These are phyloP conservation scores for Fusarium multiceps DNA, from an alignment of 2,329 filamentous ascomycete genomes.

Conservation along the genomic window DNA sequence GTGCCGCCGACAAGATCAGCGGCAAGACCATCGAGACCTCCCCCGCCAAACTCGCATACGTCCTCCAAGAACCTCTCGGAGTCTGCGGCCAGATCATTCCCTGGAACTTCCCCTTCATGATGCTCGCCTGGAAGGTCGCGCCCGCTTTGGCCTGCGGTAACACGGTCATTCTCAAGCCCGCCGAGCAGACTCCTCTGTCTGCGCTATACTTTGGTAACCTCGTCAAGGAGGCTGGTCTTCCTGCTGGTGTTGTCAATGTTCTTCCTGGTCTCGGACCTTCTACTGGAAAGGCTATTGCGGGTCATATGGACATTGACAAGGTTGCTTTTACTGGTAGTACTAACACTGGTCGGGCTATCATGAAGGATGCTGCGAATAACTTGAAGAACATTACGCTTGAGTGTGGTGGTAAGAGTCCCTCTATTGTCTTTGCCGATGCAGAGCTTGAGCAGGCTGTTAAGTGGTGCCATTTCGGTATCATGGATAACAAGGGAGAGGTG, in stretches of 20 bases:
- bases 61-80: slow-evolving; percentile 73
- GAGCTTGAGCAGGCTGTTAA: slow-evolving; percentile 72
- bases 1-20: slow-evolving; percentile 76
- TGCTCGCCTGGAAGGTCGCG: slow-evolving; percentile 76
- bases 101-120: slow-evolving; percentile 52
- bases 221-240: slow-evolving; percentile 75
- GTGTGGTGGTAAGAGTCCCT: slow-evolving; percentile 68
- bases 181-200: slow-evolving; percentile 69
- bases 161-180: slow-evolving; percentile 67
- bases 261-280: slow-evolving; percentile 73
- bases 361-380: slow-evolving; percentile 72
- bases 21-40: slow-evolving; percentile 75
- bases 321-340: slow-evolving; percentile 78
- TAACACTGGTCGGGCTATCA: slow-evolving; percentile 72
- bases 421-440: slow-evolving; percentile 68
- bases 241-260: slow-evolving; percentile 79
- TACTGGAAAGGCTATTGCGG: slow-evolving; percentile 71
- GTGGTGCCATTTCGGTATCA: slow-evolving; percentile 52
- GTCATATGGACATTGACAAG: slow-evolving; percentile 73
- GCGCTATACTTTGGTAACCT: slow-evolving; percentile 71
- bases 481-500: slow-evolving; percentile 69
- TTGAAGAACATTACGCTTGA: slow-evolving; percentile 69
- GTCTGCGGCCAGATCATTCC: slow-evolving; percentile 76
- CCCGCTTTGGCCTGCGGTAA: slow-evolving; percentile 71
- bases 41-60: slow-evolving; percentile 73